These are phyloP conservation scores for Aspergillus flavus DNA, from an alignment of 2,329 filamentous ascomycete genomes.

Conservation along the genomic window DNA sequence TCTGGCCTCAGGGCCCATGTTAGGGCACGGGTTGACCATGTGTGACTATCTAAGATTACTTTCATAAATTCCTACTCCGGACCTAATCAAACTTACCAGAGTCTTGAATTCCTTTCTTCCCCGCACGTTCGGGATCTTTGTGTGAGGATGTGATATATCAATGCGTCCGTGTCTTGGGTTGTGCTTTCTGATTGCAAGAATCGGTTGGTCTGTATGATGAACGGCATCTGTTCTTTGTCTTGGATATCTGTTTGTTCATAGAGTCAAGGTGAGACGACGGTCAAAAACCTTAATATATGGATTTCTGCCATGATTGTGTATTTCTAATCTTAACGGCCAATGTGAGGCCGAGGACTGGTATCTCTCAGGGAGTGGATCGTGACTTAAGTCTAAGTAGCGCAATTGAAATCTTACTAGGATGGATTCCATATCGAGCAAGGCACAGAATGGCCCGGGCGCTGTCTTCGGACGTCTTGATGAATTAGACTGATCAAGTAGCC, in stretches of 20 bases:
- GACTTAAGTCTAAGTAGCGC: background rate
- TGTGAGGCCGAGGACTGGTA: background rate
- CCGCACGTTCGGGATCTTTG: background rate
- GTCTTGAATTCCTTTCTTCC: background rate
- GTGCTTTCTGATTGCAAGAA: no score
- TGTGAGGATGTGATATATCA: background rate
- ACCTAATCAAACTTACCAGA: background rate
- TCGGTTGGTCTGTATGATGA: no score
- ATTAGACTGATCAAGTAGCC: background rate
- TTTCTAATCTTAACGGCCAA: background rate
- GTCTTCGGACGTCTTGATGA: background rate
- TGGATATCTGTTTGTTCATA: background rate
- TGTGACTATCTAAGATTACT: background rate
- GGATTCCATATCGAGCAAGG: background rate
- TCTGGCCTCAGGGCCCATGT: background rate
- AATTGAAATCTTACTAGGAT: no score
- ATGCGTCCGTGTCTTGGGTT: background rate
- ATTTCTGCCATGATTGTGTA: background rate
- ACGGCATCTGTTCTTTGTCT: background rate
- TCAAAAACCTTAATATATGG: background rate
- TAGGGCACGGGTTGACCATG: background rate
- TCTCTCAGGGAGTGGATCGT: background rate
- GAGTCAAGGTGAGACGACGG: background rate
- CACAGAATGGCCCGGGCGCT: no score
- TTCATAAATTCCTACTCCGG: background rate